These are phyloP conservation scores for Auxenochlorella pyrenoidosa DNA, from an alignment of 139 green algal species.

Conservation along the genomic window DNA sequence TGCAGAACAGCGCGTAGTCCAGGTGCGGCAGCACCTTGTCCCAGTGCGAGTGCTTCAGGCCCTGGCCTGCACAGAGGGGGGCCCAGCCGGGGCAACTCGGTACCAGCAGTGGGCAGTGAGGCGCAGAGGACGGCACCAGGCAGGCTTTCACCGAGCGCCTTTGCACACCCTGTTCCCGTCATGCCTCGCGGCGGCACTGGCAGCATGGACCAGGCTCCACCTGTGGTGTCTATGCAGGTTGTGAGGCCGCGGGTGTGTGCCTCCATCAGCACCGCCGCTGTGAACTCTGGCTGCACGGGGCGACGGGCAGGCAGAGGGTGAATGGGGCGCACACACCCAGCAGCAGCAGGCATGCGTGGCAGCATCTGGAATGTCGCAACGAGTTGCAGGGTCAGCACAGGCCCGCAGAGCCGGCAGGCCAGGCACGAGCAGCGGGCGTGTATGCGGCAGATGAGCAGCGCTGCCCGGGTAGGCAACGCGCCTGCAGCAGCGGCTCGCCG, in stretches of 20 bases:
- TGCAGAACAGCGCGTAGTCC: slow-evolving; percentile 76
- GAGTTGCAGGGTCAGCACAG: no score
- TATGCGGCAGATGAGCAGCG: background rate
- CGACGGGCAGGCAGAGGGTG: background rate
- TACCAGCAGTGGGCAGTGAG: background rate
- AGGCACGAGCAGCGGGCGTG: background rate
- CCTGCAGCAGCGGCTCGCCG: slow-evolving; percentile 70
- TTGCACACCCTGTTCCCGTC: no score
- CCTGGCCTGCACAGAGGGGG: slow-evolving; percentile 48
- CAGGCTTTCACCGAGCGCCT: no score
- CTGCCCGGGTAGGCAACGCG: background rate
- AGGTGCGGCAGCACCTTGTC: slow-evolving; percentile 73
- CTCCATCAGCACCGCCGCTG: slow-evolving; percentile 50
- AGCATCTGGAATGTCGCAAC: no score
- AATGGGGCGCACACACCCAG: background rate
- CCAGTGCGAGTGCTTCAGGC: slow-evolving; percentile 63
- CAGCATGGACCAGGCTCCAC: background rate
- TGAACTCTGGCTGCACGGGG: slow-evolving; percentile 57
- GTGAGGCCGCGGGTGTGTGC: slow-evolving; percentile 68
- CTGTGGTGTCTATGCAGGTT: slow-evolving; percentile 73
- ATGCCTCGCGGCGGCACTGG: no score
- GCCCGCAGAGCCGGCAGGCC: background rate
- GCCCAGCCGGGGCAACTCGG: background rate
- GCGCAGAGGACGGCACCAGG: no score
- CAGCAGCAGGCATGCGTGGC: no score